Conservation (phyloP, 768 basidiomycete genomes). For the Mrakia gelida region DNA sequence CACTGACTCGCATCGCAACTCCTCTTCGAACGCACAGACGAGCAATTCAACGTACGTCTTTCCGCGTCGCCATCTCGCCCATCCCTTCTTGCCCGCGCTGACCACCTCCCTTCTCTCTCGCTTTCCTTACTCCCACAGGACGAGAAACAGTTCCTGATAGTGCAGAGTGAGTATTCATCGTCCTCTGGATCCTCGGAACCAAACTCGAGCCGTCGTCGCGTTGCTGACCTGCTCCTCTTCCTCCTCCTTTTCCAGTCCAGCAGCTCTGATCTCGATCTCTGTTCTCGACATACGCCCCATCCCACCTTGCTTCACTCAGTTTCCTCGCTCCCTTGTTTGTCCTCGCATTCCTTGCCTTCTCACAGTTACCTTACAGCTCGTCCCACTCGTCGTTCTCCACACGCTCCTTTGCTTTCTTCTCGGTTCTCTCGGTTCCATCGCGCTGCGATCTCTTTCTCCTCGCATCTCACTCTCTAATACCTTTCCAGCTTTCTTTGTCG, state of each 20-base stretch:
- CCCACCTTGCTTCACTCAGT: not conserved
- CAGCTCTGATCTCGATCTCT: not conserved
- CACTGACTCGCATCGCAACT: not conserved
- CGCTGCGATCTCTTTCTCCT: not conserved
- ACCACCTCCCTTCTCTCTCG: conserved; percentile 1
- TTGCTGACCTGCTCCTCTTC: not conserved
- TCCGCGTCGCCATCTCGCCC: conserved; percentile 18
- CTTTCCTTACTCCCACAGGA: conserved; percentile 50
- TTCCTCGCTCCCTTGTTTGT: not conserved
- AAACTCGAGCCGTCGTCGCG: not conserved
- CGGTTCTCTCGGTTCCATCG: not conserved
- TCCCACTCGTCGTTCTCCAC: not conserved
- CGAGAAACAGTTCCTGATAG: conserved; percentile 94
- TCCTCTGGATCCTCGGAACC: not conserved
- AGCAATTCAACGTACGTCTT: conserved; percentile 76
- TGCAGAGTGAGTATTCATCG: conserved; percentile 55
- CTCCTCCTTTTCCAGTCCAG: not conserved
- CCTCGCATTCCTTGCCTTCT: not conserved
- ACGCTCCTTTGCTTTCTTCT: not conserved
- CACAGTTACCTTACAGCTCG: no score
- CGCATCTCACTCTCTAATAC: no score
- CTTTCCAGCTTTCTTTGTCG: no score
- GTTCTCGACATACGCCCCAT: not conserved
- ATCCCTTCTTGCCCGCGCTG: not conserved
- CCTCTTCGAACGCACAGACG: conserved; percentile 54